Evolutionary conservation across 129 eudicot genomes (phyloP).

Genomic region (Centaurea solstitialis): DNA sequence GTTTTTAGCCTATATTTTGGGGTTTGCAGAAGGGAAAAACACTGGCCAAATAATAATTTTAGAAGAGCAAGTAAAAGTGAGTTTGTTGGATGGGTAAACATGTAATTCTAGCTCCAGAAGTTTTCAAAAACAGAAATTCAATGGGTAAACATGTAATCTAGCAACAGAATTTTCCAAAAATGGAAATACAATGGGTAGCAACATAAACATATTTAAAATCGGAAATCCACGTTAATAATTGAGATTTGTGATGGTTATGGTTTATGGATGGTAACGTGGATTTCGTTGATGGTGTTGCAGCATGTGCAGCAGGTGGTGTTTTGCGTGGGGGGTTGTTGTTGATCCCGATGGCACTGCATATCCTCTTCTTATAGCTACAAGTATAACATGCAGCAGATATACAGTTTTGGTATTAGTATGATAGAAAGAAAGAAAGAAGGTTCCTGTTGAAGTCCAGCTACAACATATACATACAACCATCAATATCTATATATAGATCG

Average conservation of each 20-base stretch:
- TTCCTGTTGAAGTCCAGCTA: slow-evolving; percentile 15
- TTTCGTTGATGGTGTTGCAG: slow-evolving; percentile 34
- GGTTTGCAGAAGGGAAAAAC: too few species aligned
- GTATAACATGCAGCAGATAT: slow-evolving; percentile 19
- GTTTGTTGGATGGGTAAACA: too few species aligned
- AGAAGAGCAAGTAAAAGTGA: too few species aligned
- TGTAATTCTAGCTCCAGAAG: too few species aligned
- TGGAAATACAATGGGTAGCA: neutral
- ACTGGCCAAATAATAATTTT: too few species aligned
- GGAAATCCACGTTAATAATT: neutral
- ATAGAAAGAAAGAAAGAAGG: slow-evolving; percentile 14
- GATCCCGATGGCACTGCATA: slow-evolving; percentile 31
- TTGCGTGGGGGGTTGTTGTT: slow-evolving; percentile 19
- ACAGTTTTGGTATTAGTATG: slow-evolving; percentile 44
- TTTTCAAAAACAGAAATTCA: too few species aligned
- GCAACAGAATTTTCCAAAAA: too few species aligned
- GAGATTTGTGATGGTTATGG: neutral
- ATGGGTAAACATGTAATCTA: too few species aligned
- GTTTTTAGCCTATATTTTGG: too few species aligned
- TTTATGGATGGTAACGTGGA: neutral
- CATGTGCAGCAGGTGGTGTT: slow-evolving; percentile 19
- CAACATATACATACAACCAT: slow-evolving; percentile 3
- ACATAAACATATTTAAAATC: neutral
- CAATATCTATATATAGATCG: slow-evolving; percentile 20
- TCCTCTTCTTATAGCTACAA: slow-evolving; percentile 17